Evolutionary conservation across 371 early-diverging fungal species (phyloP), one percentile per base, ranked within the genome.

Genomic region (Thermomucor indicae-seudaticae): DNA sequence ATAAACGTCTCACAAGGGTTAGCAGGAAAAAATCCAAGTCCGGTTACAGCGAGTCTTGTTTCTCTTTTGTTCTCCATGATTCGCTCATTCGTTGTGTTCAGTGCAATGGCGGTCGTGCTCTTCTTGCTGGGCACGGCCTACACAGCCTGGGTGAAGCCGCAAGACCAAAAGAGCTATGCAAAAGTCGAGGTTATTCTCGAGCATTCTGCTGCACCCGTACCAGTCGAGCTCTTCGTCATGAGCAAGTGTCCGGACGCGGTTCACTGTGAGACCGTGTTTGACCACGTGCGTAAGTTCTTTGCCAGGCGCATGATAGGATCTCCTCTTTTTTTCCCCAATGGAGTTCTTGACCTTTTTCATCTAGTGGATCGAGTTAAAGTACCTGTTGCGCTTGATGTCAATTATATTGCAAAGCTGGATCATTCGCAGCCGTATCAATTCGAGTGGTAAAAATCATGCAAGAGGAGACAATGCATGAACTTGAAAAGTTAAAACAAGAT

Each of bases 171-270:
- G n/a, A n/a, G n/a, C n/a, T n/a, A n/a, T n/a, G n/a, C n/a, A n/a
- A n/a, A n/a, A n/a, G n/a, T n/a, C n/a, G n/a, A n/a, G n/a, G n/a
- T n/a, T n/a, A n/a, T n/a, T n/a, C n/a, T n/a, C n/a, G n/a, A n/a
- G n/a, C n/a, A n/a, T n/a, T n/a, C n/a, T n/a, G n/a, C n/a, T n/a
- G n/a, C 12, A n/a, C 32, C 67, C 2, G 67, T 67, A 2, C 63
- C 49, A 1, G 29, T 68, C 48, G 76, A 71, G 16, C 53, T 75
- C 20, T 72, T 70, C 43, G 79, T 79, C 35, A 79, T 79, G 79
- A 69, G 70, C 37, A 60, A 66, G 39, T 79, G 76, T 38, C 79
- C 79, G 2, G 76, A 79, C 47, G 66, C 67, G 27, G 56, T 66
- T 10, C 45, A 51, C 23, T 79, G 79, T 40, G 79, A 79, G 34